Conservation (phyloP, 441 rosid genomes). For the Raphanus hybrid region DNA sequence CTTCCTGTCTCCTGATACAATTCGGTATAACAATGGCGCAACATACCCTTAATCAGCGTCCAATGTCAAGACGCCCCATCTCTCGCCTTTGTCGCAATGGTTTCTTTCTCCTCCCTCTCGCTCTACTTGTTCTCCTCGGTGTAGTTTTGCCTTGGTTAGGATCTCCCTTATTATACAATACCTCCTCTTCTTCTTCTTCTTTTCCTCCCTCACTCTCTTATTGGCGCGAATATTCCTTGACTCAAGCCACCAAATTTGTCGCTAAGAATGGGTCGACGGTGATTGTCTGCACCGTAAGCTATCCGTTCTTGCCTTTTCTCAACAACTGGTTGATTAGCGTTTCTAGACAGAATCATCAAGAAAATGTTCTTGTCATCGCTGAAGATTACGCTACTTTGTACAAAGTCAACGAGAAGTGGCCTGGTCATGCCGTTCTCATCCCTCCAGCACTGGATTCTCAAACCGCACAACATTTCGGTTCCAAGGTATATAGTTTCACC, state of each 20-base stretch:
- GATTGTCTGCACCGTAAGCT: constrained; percentile 10
- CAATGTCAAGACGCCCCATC: constrained; percentile 6
- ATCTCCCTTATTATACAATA: constrained; percentile 8
- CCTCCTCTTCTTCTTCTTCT: constrained; percentile 6
- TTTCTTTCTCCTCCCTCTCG: constrained; percentile 5
- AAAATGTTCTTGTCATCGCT: constrained; percentile 11
- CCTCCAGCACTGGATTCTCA: constrained; percentile 15
- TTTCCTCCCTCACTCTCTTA: constrained; percentile 1
- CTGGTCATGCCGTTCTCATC: constrained; percentile 16
- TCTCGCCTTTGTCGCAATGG: constrained; percentile 8
- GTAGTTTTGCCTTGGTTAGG: not conserved
- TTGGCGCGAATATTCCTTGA: constrained; percentile 10
- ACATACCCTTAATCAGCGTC: not conserved
- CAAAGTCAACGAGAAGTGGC: constrained; percentile 20
- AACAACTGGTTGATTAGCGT: constrained; percentile 19
- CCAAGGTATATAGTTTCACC: not conserved
- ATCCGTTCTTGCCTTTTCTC: constrained; percentile 17
- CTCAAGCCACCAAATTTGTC: constrained; percentile 17
- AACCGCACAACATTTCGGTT: constrained; percentile 12
- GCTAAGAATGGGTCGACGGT: constrained; percentile 1
- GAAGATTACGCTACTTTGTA: constrained; percentile 15
- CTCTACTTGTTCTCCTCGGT: constrained; percentile 4
- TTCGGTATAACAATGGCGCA: constrained; percentile 10
- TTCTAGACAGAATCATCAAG: constrained; percentile 19
- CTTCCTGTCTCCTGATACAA: not conserved